Evolutionary conservation across 164 flowering plant genomes (phyloP).

Genomic region (Umbilicus rupestris): DNA sequence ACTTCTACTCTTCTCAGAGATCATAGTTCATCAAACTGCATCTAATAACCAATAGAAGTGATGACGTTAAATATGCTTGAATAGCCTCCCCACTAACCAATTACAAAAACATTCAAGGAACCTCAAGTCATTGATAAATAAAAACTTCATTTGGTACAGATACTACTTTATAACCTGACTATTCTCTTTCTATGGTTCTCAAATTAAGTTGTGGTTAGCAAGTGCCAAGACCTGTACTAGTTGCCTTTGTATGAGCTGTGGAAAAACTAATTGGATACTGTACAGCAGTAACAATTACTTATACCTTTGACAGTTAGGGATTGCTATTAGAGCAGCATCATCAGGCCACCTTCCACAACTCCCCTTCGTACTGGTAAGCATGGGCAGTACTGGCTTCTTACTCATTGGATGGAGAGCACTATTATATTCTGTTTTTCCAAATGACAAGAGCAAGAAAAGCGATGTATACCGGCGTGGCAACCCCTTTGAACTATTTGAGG

Average conservation of each 20-base stretch:
- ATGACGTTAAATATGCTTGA: too few species aligned
- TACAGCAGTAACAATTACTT: neutral
- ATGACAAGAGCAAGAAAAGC: conserved; percentile 40
- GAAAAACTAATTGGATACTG: neutral
- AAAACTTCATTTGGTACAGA: neutral
- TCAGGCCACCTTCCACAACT: conserved; percentile 60
- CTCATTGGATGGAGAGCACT: conserved; percentile 90
- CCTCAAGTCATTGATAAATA: neutral
- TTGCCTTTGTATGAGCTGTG: neutral
- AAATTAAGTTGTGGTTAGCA: neutral
- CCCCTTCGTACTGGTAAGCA: conserved; percentile 53
- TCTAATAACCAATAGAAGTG: neutral
- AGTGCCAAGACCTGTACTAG: neutral
- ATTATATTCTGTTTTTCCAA: conserved; percentile 37
- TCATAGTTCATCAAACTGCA: neutral
- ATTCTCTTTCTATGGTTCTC: neutral
- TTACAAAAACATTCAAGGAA: neutral
- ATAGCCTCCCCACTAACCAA: neutral
- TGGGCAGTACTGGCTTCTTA: conserved; percentile 78
- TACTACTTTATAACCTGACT: neutral
- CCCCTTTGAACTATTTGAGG: conserved; percentile 96
- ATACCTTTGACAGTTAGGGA: conserved; percentile 53
- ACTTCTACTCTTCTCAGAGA: neutral
- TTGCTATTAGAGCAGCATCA: conserved; percentile 46
- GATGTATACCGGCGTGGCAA: conserved; percentile 71